These are phyloP conservation scores for Mycena latifolia DNA, from an alignment of 768 basidiomycete species.

Conservation along the genomic window DNA sequence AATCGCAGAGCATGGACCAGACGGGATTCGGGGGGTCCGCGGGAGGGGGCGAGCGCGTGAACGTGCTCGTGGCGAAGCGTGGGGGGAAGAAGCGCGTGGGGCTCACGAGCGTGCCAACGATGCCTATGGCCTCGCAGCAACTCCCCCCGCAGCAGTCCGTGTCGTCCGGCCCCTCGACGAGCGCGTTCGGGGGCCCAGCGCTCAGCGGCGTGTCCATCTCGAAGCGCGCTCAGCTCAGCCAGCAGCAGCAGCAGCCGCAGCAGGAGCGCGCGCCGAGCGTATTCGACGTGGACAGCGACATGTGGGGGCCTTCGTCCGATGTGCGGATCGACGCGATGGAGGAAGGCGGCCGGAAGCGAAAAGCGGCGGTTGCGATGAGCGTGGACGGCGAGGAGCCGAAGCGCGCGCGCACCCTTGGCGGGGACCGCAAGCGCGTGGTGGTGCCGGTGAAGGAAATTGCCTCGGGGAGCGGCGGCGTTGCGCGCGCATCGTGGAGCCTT, in stretches of 20 bases:
- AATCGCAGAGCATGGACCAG: conserved; percentile 43
- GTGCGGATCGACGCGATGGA: conserved; percentile 44
- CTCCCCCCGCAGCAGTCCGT: conserved; percentile 24
- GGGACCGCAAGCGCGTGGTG: conserved; percentile 66
- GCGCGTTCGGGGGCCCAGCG: conserved; percentile 32
- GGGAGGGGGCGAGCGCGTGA: conserved; percentile 70
- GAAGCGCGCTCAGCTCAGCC: conserved; percentile 52
- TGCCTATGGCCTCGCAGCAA: conserved; percentile 22
- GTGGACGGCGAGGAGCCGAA: conserved; percentile 48
- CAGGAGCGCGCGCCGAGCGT: conserved; percentile 34
- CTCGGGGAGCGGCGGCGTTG: conserved; percentile 29
- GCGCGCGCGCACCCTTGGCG: conserved; percentile 71
- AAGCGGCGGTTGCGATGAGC: conserved; percentile 54
- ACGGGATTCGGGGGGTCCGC: conserved; percentile 57
- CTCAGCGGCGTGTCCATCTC: conserved; percentile 43
- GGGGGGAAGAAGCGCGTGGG: conserved; percentile 70
- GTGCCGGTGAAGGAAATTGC: conserved; percentile 69
- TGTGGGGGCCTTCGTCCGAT: conserved; percentile 51
- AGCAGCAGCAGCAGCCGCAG: conserved; percentile 32
- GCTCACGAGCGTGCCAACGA: conserved; percentile 43
- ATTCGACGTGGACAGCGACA: conserved; percentile 65
- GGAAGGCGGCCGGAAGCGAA: conserved; percentile 60
- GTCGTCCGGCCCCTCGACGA: conserved; percentile 14
- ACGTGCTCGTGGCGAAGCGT: conserved; percentile 82
- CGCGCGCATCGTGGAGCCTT: conserved; percentile 37